These are phyloP conservation scores for Gyromitra esculenta DNA, from an alignment of 2,329 filamentous ascomycete genomes.

Conservation along the genomic window DNA sequence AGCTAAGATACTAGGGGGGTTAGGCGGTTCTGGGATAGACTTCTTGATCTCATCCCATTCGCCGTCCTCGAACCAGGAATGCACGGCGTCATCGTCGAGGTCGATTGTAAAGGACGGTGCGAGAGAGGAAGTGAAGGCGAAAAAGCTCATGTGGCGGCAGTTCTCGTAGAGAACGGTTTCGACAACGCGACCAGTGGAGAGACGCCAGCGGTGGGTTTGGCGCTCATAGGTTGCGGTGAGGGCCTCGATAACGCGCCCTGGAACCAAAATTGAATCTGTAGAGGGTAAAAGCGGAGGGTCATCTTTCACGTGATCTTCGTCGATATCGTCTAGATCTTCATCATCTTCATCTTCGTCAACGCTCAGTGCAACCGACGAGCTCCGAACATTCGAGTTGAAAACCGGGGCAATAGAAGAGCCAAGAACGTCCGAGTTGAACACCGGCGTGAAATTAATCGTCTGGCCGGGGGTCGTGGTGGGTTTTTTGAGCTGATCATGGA, in stretches of 20 bases:
- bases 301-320: too few species aligned
- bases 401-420: neutral
- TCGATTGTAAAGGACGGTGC: slow-evolving; percentile 25
- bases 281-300: too few species aligned
- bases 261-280: too few species aligned
- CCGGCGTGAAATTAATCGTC: slow-evolving; percentile 2
- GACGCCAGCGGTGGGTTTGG: slow-evolving; percentile 13
- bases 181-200: slow-evolving; percentile 14
- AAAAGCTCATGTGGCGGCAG: slow-evolving; percentile 10
- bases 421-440: neutral
- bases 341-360: too few species aligned
- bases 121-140: neutral
- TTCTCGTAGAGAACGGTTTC: slow-evolving; percentile 25
- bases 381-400: slow-evolving; percentile 1
- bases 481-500: neutral
- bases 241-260: neutral
- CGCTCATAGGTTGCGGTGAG: neutral
- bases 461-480: neutral
- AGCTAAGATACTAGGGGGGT: neutral
- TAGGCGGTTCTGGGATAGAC: slow-evolving; percentile 1
- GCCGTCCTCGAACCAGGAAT: neutral
- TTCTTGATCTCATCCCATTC: slow-evolving; percentile 27
- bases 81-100: slow-evolving; percentile 5
- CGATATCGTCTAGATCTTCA: too few species aligned
- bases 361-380: neutral